phyloP scores from a whole-genome alignment of 768 basidiomycete genomes.

The Trametes maxima region DNA sequence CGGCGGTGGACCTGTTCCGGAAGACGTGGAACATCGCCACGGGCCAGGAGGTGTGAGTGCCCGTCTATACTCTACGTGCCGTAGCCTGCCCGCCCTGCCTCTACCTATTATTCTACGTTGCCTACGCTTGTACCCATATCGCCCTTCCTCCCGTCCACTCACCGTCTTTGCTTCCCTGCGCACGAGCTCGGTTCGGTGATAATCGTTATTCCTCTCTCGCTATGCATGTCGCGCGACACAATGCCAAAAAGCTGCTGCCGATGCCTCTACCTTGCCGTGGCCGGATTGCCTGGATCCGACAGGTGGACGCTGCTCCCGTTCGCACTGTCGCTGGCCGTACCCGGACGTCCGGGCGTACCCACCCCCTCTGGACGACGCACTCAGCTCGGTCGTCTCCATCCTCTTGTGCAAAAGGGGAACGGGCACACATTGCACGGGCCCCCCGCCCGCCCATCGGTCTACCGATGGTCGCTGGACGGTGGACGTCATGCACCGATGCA shows the following conservation, averaged over 20 bases:
- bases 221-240: not conserved
- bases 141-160: not conserved
- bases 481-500: not conserved
- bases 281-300: not conserved
- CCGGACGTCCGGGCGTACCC: not conserved
- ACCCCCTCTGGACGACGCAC: not conserved
- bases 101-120: not conserved
- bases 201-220: not conserved
- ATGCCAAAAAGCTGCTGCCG: not conserved
- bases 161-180: not conserved
- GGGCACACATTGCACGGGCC: not conserved
- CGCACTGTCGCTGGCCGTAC: not conserved
- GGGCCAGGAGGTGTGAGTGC: slow-evolving; percentile 49
- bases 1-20: slow-evolving; percentile 59
- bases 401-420: slow-evolving; percentile 2
- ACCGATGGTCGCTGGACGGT: not conserved
- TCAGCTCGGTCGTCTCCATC: slow-evolving; percentile 2
- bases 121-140: not conserved
- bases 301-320: slow-evolving; percentile 10
- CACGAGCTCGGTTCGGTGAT: slow-evolving; percentile 7
- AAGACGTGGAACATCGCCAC: slow-evolving; percentile 73
- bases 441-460: not conserved
- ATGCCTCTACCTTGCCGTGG: not conserved
- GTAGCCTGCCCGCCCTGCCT: not conserved
- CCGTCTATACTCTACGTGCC: not conserved